These are phyloP conservation scores for Boletales sp. DNA, from an alignment of 768 basidiomycete species.

Conservation along the genomic window DNA sequence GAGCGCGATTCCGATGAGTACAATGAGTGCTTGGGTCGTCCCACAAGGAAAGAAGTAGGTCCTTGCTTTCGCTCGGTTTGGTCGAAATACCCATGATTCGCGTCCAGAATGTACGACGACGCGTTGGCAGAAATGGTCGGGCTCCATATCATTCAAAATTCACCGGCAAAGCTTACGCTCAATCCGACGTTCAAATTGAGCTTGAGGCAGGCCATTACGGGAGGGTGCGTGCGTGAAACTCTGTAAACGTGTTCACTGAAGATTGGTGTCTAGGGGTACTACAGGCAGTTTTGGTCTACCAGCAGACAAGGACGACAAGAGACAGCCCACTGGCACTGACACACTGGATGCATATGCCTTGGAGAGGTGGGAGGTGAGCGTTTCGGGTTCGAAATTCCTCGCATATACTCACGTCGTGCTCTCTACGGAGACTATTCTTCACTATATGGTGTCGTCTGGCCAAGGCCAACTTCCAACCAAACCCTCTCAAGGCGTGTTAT, in stretches of 20 bases:
- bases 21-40: constrained; percentile 74
- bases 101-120: constrained; percentile 65
- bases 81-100: not conserved
- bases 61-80: not conserved
- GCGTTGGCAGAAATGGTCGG: constrained; percentile 60
- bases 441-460: constrained; percentile 96
- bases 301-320: constrained; percentile 60
- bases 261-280: constrained; percentile 48
- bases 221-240: constrained; percentile 57
- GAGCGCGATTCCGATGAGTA: constrained; percentile 57
- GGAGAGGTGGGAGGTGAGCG: constrained; percentile 84
- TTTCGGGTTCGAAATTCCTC: not conserved
- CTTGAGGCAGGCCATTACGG: constrained; percentile 80
- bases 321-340: constrained; percentile 49
- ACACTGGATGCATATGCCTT: constrained; percentile 77
- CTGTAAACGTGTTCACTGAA: constrained; percentile 6
- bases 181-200: constrained; percentile 75
- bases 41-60: constrained; percentile 68
- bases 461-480: constrained; percentile 69
- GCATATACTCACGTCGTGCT: not conserved
- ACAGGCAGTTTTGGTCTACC: constrained; percentile 85
- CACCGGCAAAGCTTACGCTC: constrained; percentile 59
- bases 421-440: constrained; percentile 75
- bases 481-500: constrained; percentile 82
- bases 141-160: constrained; percentile 66